These are phyloP conservation scores for Ophiostoma sp. DNA, from an alignment of 2,329 filamentous ascomycete genomes.

Conservation along the genomic window DNA sequence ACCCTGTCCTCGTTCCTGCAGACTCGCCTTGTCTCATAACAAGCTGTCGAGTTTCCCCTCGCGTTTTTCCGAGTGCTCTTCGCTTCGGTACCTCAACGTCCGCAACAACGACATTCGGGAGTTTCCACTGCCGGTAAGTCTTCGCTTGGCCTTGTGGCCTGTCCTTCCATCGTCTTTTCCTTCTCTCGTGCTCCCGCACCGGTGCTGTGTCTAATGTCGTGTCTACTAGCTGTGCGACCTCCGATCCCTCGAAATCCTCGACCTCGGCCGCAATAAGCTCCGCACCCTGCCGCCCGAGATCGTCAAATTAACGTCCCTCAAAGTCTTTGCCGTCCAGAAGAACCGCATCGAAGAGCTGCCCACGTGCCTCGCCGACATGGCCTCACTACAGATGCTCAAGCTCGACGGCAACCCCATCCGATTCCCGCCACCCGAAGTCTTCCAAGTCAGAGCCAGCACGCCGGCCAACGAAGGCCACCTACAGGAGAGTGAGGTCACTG, in stretches of 20 bases:
- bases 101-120: constrained; percentile 67
- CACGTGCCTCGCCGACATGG: constrained; percentile 80
- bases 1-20: constrained; percentile 33
- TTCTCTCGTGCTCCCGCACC: constrained; percentile 22
- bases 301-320: constrained; percentile 72
- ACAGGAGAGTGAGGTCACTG: constrained; percentile 60
- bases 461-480: constrained; percentile 50
- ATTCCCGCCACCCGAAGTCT: constrained; percentile 67
- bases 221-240: constrained; percentile 70
- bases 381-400: constrained; percentile 80
- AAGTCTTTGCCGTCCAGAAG: constrained; percentile 80
- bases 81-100: constrained; percentile 73
- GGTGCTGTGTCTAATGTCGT: constrained; percentile 14
- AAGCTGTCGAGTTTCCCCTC: constrained; percentile 62
- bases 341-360: constrained; percentile 84
- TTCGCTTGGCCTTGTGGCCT: background rate
- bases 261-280: constrained; percentile 84
- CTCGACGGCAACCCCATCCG: constrained; percentile 81
- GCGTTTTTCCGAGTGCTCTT: constrained; percentile 69
- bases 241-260: constrained; percentile 82
- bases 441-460: constrained; percentile 53
- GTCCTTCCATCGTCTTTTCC: constrained; percentile 15
- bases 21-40: constrained; percentile 77
- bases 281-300: constrained; percentile 72
- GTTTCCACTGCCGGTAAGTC: constrained; percentile 51